A percentile compares a stretch with the other conserved stretches of the same genome.
Conservation (phyloP, 192 early-diverging fungal genomes). For the Blastocladiella britannica region DNA sequence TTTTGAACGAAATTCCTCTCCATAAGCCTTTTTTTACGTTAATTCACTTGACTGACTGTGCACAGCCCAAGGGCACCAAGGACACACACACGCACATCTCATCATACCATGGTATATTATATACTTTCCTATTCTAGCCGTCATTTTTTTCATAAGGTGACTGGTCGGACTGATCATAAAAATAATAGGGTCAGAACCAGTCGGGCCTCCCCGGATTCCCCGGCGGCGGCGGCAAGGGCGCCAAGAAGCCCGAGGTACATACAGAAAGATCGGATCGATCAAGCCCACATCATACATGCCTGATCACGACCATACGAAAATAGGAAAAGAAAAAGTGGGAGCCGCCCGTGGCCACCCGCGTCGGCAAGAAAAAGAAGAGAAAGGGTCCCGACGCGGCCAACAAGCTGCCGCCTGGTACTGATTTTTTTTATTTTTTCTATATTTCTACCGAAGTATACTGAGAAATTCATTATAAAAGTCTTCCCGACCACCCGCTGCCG, state of each 20-base stretch:
- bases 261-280: constrained; percentile 3
- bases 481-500: constrained; percentile 92
- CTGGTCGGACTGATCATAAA: too few relatives aligned
- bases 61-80: too few relatives aligned
- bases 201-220: constrained; percentile 47
- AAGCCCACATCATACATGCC: not conserved
- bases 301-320: constrained; percentile 35
- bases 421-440: too few relatives aligned
- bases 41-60: too few relatives aligned
- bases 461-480: too few relatives aligned
- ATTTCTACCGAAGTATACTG: too few relatives aligned
- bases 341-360: constrained; percentile 92
- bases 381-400: constrained; percentile 71
- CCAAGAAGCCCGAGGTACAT: constrained; percentile 17
- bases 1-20: too few relatives aligned
- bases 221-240: constrained; percentile 43
- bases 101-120: too few relatives aligned
- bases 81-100: too few relatives aligned
- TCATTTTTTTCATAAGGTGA: too few relatives aligned
- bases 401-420: constrained; percentile 75
- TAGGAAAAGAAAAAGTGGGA: constrained; percentile 97
- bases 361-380: constrained; percentile 93
- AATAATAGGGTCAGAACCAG: constrained; percentile 69
- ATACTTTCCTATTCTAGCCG: too few relatives aligned
- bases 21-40: too few relatives aligned